A percentile compares a stretch with the other conserved stretches of the same genome.
Evolutionary conservation across 1,284 basidiomycete species (phyloP).

Genomic region (Trichosporon inkin): DNA sequence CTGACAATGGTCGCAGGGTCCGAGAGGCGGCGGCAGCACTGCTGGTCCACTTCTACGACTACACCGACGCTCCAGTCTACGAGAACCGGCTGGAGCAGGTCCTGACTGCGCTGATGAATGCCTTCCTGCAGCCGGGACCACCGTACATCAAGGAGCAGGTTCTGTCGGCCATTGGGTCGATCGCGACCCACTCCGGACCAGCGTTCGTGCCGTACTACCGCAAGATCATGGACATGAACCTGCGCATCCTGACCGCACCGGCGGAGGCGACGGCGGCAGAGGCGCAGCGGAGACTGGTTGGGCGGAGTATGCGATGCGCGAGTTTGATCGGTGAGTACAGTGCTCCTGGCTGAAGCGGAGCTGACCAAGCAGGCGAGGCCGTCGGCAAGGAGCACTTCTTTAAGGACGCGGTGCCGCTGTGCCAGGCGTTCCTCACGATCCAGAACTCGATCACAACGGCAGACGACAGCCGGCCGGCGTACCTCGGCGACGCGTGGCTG

Average conservation of each 20-base stretch:
- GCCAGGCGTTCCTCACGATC: conserved; percentile 68
- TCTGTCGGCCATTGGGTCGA: conserved; percentile 67
- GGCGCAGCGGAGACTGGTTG: conserved; percentile 63
- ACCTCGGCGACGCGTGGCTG: conserved; percentile 31
- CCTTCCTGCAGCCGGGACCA: conserved; percentile 27
- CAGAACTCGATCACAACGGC: conserved; percentile 58
- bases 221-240: conserved; percentile 32
- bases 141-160: conserved; percentile 76
- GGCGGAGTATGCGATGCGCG: conserved; percentile 81
- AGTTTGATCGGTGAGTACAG: conserved; percentile 61
- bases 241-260: conserved; percentile 62
- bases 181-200: conserved; percentile 71
- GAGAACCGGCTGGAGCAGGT: conserved; percentile 61
- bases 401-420: conserved; percentile 66
- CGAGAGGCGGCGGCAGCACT: conserved; percentile 78
- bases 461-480: conserved; percentile 32
- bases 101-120: conserved; percentile 15
- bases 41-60: conserved; percentile 83
- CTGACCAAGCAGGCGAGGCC: conserved; percentile 54
- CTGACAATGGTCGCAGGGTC: conserved; percentile 55
- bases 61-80: conserved; percentile 66
- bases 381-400: conserved; percentile 55
- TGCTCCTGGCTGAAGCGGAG: not conserved
- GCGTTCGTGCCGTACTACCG: conserved; percentile 38
- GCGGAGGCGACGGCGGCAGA: conserved; percentile 59